Evolutionary conservation across 1,284 basidiomycete species (phyloP), one percentile per base, ranked within the genome.

Genomic region (Apiotrichum gracile): DNA sequence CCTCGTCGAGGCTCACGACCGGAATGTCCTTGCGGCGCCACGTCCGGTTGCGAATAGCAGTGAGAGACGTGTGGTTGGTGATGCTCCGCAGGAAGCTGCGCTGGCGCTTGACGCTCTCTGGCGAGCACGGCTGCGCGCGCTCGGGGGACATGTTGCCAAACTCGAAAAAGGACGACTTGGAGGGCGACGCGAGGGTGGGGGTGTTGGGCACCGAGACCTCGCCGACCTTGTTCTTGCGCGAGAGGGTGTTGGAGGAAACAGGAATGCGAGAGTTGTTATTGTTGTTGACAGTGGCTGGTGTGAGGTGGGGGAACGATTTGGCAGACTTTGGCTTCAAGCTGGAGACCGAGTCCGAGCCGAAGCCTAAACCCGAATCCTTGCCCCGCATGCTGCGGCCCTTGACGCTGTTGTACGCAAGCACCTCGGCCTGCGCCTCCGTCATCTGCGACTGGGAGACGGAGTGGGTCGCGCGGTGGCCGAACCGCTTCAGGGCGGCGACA

Each of bases 1-100:
- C 19, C 19, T 31, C n/a, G 3, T 29, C 29, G 6, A 26, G n/a
- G 6, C 24, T 17, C 6, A 13, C 17, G 9, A n/a, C 17, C 4
- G 42, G n/a, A 13, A 29, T 27, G 42, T 27, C 45, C 26, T 47
- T 47, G 26, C 46, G 46, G 19, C 29, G 27, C 26, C 46, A 39
- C 2, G 46, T 31, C 10, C 37, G 35, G 26, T 27, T 39, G 42
- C 57, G 61, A 13, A 70, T 52, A 0, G 65, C 68, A 3, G 62
- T 63, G 19, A 70, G 44, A 26, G 61, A 63, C 3, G 68, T 61
- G 54, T 68, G 63, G 44, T 68, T 65, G 1, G 68, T 64, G 17
- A 70, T 50, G 4, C 62, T 53, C 7, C 65, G 53, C 1, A 70
- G 54, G 39, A 70, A 58, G 5, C 64, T 64, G 14, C 65, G 63